Base-by-base conservation (phyloP, 2,329 filamentous ascomycete species). In the Venturia pyrina region DNA sequence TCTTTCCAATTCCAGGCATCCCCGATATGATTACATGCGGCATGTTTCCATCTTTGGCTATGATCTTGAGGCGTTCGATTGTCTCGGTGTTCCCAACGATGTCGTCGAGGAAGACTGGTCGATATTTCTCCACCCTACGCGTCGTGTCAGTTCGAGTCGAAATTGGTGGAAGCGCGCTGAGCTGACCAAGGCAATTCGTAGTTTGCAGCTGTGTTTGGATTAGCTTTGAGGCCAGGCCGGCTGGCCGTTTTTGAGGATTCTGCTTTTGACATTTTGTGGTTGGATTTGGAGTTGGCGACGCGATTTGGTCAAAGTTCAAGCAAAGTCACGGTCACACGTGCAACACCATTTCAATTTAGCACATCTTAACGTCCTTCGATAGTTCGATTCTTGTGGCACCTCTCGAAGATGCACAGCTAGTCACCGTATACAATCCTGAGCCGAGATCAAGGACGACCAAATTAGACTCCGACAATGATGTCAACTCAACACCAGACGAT, bases 21-120 rank as follows among this genome's bases (percentile, higher is more conserved):
- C 95, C 95, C n/a, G 91, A 96, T 73, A 99, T 98, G 78, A 99
- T 98, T 73, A 99, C 87, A 78, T 99, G 95, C 2, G 95, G 95
- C 93, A 99, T 97, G 79, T 99, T 99, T 71, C 95, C 95, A 79
- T 98, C 95, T 77, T 93, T 95, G 60, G 95, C 93, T 72, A 99
- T 98, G 73, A 99, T 98, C 76, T 98, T 98, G 72, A 99, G 82
- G 65, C 95, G 89, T 77, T 98, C 93, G 72, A 99, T 92, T 0
- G 95, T 99, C 76, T 99, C 95, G 24, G 91, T 96, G 78, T 99
- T 99, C 73, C 95, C 95, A 65, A 99, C 95, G 64, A 99, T 88
- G 79, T 99, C 93, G 78, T 98, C 92, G 40, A 99, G 87, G 78
- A 96, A 96, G 64, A 96, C 85, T 0, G 95, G 95, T 48, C 95